A percentile compares a stretch with the other conserved stretches of the same genome.
These are phyloP conservation scores for Hydnomerulius pinastri DNA, from an alignment of 768 basidiomycete genomes.

Conservation along the genomic window DNA sequence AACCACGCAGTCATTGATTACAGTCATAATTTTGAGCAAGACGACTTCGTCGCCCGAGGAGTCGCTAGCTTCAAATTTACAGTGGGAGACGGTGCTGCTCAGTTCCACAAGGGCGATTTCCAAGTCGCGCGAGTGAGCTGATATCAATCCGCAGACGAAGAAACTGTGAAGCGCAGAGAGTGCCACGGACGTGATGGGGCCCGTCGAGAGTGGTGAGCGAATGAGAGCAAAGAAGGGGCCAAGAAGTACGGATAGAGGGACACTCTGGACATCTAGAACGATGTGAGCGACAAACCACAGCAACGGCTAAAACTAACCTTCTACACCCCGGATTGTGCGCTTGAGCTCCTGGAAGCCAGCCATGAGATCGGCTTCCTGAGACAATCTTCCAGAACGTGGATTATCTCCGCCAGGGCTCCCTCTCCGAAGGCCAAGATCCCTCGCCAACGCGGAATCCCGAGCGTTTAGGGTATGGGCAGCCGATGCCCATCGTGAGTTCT, in stretches of 20 bases:
- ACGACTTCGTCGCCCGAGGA: constrained; percentile 98
- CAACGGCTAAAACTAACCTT: constrained; percentile 45
- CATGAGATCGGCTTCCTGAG: constrained; percentile 85
- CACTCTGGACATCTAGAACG: constrained; percentile 55
- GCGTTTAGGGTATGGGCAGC: constrained; percentile 61
- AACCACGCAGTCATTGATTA: constrained; percentile 84
- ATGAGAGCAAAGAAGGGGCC: constrained; percentile 92
- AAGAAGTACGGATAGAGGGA: constrained; percentile 66
- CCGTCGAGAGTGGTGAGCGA: constrained; percentile 91
- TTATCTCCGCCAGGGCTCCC: constrained; percentile 47
- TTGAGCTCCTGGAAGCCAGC: constrained; percentile 86
- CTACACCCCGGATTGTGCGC: constrained; percentile 66
- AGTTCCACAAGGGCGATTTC: constrained; percentile 75
- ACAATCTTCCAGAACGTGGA: constrained; percentile 49
- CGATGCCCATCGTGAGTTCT: constrained; percentile 96
- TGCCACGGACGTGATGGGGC: constrained; percentile 95
- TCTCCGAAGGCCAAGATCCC: constrained; percentile 72
- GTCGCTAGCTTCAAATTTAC: constrained; percentile 97
- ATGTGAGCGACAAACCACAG: constrained; percentile 15
- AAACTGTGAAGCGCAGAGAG: constrained; percentile 87
- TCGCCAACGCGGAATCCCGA: constrained; percentile 69
- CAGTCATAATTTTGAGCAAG: constrained; percentile 84
- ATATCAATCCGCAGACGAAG: constrained; percentile 78
- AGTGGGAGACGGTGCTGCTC: constrained; percentile 88
- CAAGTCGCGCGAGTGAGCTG: constrained; percentile 53